Evolutionary conservation across 2,329 filamentous ascomycete genomes (phyloP).

Genomic region (Talaromyces rugulosus): DNA sequence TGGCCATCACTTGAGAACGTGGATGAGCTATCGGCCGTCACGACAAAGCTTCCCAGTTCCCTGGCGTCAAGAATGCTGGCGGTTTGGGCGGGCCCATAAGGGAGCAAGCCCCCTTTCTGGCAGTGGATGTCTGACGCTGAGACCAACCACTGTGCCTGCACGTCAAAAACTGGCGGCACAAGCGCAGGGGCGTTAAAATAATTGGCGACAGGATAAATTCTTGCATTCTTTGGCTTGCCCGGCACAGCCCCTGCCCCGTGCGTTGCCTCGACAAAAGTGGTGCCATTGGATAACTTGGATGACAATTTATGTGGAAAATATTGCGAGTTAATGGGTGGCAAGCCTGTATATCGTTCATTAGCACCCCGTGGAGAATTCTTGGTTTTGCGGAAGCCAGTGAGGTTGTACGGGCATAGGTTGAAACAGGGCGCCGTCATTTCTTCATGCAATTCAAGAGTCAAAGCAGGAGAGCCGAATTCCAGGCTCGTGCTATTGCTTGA

Average conservation of each 20-base stretch:
- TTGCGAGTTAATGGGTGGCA: slow-evolving; percentile 6
- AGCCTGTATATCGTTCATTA: not conserved
- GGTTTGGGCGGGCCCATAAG: slow-evolving; percentile 29
- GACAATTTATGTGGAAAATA: slow-evolving; percentile 24
- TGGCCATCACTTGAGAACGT: slow-evolving; percentile 22
- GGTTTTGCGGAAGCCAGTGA: not conserved
- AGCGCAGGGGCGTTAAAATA: slow-evolving; percentile 29
- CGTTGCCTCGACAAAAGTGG: slow-evolving; percentile 15
- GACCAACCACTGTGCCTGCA: slow-evolving; percentile 16
- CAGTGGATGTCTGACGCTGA: slow-evolving; percentile 24
- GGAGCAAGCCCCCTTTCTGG: slow-evolving; percentile 27
- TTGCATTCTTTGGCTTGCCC: slow-evolving; percentile 34
- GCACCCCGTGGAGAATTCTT: slow-evolving; percentile 7
- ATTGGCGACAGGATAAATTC: slow-evolving; percentile 33
- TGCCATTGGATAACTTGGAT: slow-evolving; percentile 22
- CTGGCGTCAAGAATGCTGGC: slow-evolving; percentile 34
- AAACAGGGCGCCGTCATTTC: not conserved
- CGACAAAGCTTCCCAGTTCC: slow-evolving; percentile 20
- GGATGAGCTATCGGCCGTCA: slow-evolving; percentile 24
- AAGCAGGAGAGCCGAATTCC: slow-evolving; percentile 2
- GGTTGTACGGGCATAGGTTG: slow-evolving; percentile 1
- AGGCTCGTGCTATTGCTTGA: not conserved
- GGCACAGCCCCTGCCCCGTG: slow-evolving; percentile 23
- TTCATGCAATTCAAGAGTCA: not conserved
- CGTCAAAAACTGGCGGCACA: slow-evolving; percentile 17